A percentile compares a stretch with the other conserved stretches of the same genome.
These are phyloP conservation scores for Aspergillus proliferans DNA, from an alignment of 2,329 filamentous ascomycete species.

Conservation along the genomic window DNA sequence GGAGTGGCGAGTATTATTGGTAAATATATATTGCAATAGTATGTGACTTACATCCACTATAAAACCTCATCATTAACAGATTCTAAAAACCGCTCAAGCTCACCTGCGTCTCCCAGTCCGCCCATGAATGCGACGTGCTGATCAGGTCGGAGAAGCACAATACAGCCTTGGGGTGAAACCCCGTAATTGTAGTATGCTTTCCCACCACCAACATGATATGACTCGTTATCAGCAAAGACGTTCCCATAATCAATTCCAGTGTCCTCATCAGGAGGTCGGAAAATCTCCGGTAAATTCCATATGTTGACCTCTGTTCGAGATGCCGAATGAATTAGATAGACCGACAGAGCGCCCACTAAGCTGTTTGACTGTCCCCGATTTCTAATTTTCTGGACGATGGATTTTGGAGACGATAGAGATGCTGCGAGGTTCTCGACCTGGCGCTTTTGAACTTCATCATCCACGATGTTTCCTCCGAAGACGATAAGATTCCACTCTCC, in stretches of 20 bases:
- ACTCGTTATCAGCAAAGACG: slow-evolving; percentile 50
- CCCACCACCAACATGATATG: slow-evolving; percentile 46
- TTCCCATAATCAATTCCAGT: slow-evolving; percentile 52
- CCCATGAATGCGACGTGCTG: slow-evolving; percentile 49
- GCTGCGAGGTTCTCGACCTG: slow-evolving; percentile 43
- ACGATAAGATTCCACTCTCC: slow-evolving; percentile 32
- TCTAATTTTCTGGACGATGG: not conserved
- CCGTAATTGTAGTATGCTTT: slow-evolving; percentile 52
- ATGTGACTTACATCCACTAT: not conserved
- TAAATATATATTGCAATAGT: not conserved
- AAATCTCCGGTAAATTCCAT: slow-evolving; percentile 40
- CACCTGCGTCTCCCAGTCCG: not conserved
- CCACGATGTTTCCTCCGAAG: slow-evolving; percentile 55
- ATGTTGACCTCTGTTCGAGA: slow-evolving; percentile 22
- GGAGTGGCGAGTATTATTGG: too few species aligned
- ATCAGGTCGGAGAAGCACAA: slow-evolving; percentile 60
- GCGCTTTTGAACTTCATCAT: slow-evolving; percentile 34
- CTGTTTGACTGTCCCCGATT: not conserved
- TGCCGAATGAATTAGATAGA: slow-evolving; percentile 3
- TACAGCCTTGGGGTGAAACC: slow-evolving; percentile 51
- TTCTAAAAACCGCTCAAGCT: not conserved
- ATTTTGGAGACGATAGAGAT: slow-evolving; percentile 21
- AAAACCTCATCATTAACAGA: not conserved
- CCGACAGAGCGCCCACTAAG: not conserved
- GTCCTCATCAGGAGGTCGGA: slow-evolving; percentile 41